A percentile compares a stretch with the other conserved stretches of the same genome.
These are phyloP conservation scores for Isoetes taiwanensis DNA, from an alignment of 75 land plant genomes.

Conservation along the genomic window DNA sequence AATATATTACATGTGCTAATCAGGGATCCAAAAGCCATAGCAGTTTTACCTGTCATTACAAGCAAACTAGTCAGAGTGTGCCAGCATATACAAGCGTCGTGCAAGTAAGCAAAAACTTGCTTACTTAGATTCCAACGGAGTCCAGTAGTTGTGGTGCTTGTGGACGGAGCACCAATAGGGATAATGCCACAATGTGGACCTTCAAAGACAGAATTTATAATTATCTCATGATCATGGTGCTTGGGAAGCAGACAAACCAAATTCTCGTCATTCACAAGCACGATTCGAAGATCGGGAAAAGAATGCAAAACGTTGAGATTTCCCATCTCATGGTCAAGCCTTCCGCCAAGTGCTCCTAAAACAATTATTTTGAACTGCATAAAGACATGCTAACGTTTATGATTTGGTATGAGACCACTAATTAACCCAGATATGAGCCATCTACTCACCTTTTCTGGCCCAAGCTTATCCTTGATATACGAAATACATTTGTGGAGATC, in stretches of 20 bases:
- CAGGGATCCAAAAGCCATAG: conserved; percentile 68
- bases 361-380: conserved; percentile 68
- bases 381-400: no score
- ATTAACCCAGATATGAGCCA: no score
- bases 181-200: conserved; percentile 95
- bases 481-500: conserved; percentile 89
- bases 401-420: no score
- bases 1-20: conserved; percentile 73
- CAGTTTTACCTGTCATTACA: conserved; percentile 55
- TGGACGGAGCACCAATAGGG: conserved; percentile 62
- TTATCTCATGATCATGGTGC: conserved; percentile 52
- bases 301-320: conserved; percentile 64
- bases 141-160: conserved; percentile 74
- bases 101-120: no score
- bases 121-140: conserved; percentile 86
- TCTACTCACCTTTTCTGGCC: no score
- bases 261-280: conserved; percentile 74
- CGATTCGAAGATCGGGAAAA: conserved; percentile 45
- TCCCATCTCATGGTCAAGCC: conserved; percentile 90
- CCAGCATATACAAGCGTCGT: no score
- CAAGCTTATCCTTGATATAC: no score
- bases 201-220: conserved; percentile 42
- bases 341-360: conserved; percentile 85
- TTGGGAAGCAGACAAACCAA: conserved; percentile 63
- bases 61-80: no score